Evolutionary conservation across 2,329 filamentous ascomycete species (phyloP).

Genomic region (Myriosclerotinia duriaeana): DNA sequence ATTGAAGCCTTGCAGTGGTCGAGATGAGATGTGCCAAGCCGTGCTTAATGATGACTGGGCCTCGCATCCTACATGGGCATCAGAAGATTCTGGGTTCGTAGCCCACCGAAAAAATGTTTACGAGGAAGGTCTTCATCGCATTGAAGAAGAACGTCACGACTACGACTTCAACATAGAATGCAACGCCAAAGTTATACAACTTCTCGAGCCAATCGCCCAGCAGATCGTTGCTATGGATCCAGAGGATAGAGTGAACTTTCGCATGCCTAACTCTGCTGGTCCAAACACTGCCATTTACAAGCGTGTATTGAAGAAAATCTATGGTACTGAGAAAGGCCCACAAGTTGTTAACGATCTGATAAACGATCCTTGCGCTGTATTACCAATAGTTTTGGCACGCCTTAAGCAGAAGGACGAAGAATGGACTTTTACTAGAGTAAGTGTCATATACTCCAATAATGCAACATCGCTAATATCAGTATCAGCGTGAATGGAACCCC

Average conservation of each 20-base stretch:
- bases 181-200: slow-evolving; percentile 90
- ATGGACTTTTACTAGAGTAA: slow-evolving; percentile 84
- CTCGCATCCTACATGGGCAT: slow-evolving; percentile 97
- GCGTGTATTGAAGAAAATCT: slow-evolving; percentile 96
- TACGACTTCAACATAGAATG: slow-evolving; percentile 99
- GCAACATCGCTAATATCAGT: slow-evolving; percentile 12
- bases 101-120: slow-evolving; percentile 95
- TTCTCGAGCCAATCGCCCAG: slow-evolving; percentile 90
- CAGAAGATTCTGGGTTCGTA: slow-evolving; percentile 95
- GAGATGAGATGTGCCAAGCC: slow-evolving; percentile 88
- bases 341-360: slow-evolving; percentile 89
- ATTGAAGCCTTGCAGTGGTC: slow-evolving; percentile 86
- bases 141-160: slow-evolving; percentile 97
- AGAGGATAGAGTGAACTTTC: slow-evolving; percentile 70
- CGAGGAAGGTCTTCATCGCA: slow-evolving; percentile 90
- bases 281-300: slow-evolving; percentile 97
- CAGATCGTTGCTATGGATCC: slow-evolving; percentile 80
- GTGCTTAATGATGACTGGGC: slow-evolving; percentile 98
- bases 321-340: slow-evolving; percentile 78
- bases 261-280: slow-evolving; percentile 79
- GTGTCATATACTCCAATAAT: slow-evolving; percentile 22
- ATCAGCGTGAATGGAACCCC: slow-evolving; percentile 91
- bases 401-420: slow-evolving; percentile 97
- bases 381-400: slow-evolving; percentile 83
- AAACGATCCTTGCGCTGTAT: slow-evolving; percentile 75